A percentile compares a stretch with the other conserved stretches of the same genome.
These are phyloP conservation scores for Lasiosphaeria hispida DNA, from an alignment of 495 filamentous ascomycete genomes.

Conservation along the genomic window DNA sequence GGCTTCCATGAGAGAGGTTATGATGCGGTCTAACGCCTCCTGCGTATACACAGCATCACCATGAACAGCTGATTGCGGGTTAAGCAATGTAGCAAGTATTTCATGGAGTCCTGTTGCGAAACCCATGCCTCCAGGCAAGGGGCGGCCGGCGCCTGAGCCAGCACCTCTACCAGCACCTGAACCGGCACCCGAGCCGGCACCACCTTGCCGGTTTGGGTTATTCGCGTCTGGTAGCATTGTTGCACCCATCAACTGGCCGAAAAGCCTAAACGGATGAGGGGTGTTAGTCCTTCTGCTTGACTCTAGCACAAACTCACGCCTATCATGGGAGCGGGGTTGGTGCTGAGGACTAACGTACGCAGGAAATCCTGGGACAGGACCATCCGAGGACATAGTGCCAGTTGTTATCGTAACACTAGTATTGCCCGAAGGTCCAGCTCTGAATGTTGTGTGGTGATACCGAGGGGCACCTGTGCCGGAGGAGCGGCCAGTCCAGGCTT, in stretches of 20 bases:
- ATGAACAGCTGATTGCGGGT: slow-evolving; percentile 52
- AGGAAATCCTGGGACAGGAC: neutral
- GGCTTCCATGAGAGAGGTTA: slow-evolving; percentile 83
- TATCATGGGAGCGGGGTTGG: neutral
- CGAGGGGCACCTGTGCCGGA: too few relatives aligned
- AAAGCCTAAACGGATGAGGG: slow-evolving; percentile 10
- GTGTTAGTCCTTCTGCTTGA: slow-evolving; percentile 10
- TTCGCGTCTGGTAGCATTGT: slow-evolving; percentile 2
- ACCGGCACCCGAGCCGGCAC: neutral
- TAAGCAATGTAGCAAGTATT: slow-evolving; percentile 54
- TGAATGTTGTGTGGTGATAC: slow-evolving; percentile 23
- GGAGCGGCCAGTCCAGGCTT: too few relatives aligned
- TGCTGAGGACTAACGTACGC: too few relatives aligned
- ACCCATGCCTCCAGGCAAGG: neutral
- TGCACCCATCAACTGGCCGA: slow-evolving; percentile 19
- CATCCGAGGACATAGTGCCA: neutral
- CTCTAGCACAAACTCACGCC: too few relatives aligned
- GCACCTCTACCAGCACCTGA: slow-evolving; percentile 5
- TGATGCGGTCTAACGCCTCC: slow-evolving; percentile 85
- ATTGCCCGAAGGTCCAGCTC: slow-evolving; percentile 19
- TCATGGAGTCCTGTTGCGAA: slow-evolving; percentile 36
- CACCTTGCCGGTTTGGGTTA: neutral
- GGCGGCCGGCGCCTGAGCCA: slow-evolving; percentile 9
- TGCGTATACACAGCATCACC: slow-evolving; percentile 92
- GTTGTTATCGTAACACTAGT: slow-evolving; percentile 36